Percentiles rank a stretch among this genome's conserved stretches.
Evolutionary conservation across 2,329 filamentous ascomycete genomes (phyloP).

Genomic region (Aspergillus tanneri): DNA sequence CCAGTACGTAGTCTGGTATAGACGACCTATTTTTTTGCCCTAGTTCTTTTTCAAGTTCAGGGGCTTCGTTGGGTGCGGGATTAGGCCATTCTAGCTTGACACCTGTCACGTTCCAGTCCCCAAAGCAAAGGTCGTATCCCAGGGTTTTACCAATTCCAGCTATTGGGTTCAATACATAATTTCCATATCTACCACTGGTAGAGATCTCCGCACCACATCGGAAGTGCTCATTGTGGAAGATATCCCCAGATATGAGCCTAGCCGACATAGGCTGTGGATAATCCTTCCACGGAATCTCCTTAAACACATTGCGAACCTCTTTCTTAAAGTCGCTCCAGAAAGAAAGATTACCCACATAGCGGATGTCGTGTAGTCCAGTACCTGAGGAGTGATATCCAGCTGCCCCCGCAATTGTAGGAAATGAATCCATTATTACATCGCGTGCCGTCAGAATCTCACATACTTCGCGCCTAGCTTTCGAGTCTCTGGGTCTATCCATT

Average conservation of each 20-base stretch:
- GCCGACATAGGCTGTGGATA: background rate
- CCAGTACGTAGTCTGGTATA: conserved; percentile 1
- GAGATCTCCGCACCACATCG: conserved; percentile 4
- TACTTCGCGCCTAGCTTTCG: too few species aligned
- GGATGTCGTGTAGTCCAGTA: background rate
- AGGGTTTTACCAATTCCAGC: background rate
- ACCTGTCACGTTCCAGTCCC: conserved; percentile 1
- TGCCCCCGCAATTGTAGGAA: background rate
- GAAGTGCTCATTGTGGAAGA: background rate
- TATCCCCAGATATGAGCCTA: background rate
- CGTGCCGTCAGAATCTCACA: too few species aligned
- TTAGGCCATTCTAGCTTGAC: background rate
- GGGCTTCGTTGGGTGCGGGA: background rate
- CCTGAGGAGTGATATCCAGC: background rate
- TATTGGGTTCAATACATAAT: conserved; percentile 1
- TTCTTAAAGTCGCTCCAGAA: background rate
- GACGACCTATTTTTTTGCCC: background rate
- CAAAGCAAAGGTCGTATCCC: background rate
- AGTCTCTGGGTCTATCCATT: too few species aligned
- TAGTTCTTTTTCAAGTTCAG: too few species aligned
- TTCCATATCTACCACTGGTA: background rate
- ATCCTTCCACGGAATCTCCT: background rate
- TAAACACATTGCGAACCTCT: background rate
- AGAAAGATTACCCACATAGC: background rate
- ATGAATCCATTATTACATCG: background rate